Evolutionary conservation across 176 grass and related monocot genomes (phyloP).

Genomic region (Lolium multiflorum): DNA sequence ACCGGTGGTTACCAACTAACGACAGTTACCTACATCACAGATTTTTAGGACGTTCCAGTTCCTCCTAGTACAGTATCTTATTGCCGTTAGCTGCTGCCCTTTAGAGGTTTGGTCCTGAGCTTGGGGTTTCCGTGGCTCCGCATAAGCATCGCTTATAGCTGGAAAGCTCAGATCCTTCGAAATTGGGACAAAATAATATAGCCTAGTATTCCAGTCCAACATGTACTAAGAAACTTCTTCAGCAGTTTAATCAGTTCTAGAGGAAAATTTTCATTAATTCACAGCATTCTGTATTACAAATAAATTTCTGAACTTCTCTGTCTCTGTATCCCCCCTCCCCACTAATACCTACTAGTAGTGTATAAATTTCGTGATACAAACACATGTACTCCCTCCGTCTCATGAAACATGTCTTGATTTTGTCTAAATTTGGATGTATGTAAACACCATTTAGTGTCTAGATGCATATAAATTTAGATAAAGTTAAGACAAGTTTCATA

Average conservation of each 20-base stretch:
- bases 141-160: neutral
- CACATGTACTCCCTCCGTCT: neutral
- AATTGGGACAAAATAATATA: neutral
- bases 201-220: neutral
- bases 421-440: no score
- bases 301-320: neutral
- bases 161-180: neutral
- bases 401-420: no score
- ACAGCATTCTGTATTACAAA: neutral
- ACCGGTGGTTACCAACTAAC: slow-evolving; percentile 41
- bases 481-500: no score
- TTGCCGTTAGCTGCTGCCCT: neutral
- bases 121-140: neutral
- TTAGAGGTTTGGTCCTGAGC: neutral
- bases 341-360: no score
- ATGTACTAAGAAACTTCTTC: neutral
- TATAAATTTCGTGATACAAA: neutral
- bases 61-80: neutral
- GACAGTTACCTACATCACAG: neutral
- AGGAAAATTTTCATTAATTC: neutral
- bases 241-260: neutral
- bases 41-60: neutral
- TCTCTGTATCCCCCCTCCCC: neutral
- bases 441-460: no score
- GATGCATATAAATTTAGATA: no score